phyloP scores from a whole-genome alignment of 306 rosid genomes.

The Vigna mungo region DNA sequence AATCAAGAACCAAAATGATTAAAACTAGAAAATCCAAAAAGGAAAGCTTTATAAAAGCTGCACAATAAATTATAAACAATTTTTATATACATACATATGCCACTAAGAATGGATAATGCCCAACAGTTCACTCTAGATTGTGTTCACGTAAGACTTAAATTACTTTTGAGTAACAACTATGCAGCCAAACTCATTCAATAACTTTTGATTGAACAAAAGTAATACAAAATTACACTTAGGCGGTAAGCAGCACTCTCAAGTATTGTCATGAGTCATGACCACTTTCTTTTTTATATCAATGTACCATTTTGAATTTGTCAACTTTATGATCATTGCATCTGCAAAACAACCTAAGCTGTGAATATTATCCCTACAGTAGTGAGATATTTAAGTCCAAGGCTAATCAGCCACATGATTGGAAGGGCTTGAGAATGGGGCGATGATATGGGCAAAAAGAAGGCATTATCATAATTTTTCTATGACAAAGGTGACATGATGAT shows the following conservation, averaged over 20 bases:
- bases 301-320: constrained; percentile 27
- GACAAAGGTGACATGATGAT: constrained; percentile 73
- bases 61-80: too few relatives aligned
- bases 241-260: not conserved
- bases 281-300: constrained; percentile 7
- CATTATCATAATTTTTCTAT: constrained; percentile 67
- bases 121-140: not conserved
- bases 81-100: not conserved
- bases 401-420: constrained; percentile 30
- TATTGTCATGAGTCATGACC: not conserved
- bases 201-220: not conserved
- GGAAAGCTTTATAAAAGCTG: too few relatives aligned
- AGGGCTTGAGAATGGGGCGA: constrained; percentile 11
- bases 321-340: constrained; percentile 10
- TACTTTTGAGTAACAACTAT: not conserved
- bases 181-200: not conserved
- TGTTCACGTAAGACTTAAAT: not conserved
- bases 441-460: constrained; percentile 45
- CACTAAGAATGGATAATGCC: not conserved
- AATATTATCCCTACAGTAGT: constrained; percentile 38
- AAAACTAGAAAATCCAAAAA: too few relatives aligned
- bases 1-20: too few relatives aligned
- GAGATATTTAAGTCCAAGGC: constrained; percentile 18
- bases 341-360: constrained; percentile 39
- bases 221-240: not conserved